Base-by-base conservation (phyloP, 345 rosid species). In the Sonneratia caseolaris region DNA sequence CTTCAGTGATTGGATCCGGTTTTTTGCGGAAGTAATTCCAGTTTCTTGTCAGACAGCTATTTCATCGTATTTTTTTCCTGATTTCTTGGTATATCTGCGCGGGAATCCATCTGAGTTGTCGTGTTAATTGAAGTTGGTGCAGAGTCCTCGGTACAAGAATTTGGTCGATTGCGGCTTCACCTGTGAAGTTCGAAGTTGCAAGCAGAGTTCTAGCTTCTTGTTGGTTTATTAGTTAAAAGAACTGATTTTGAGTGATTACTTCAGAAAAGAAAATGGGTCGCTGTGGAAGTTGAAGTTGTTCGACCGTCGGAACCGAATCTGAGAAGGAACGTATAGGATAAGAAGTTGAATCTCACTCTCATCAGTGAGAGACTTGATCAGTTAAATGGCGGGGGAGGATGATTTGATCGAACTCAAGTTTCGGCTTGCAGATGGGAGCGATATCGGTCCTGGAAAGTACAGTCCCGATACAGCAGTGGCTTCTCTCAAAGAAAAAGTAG, bases 311-410 rank as follows among this genome's bases (percentile, higher is more conserved):
- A 64, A 16, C 24, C 16, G 68, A 66, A 19, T 36, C 8, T 16
- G 19, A 22, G 27, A 6, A 68, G 56, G 45, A 8, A 13, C 7
- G 15, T 7, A 9, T 18, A 1, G 71, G 51, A 40, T 45, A 3
- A 13, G 55, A 18, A 53, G 59, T 53, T 53, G 22, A 14, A n/a
- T 37, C 42, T 38, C 66, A 5, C 3, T 70, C 40, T 53, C 32
- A 21, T 36, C 40, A 27, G 43, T n/a, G 73, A 24, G 37, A 40
- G 14, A 4, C 22, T 64, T 18, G 69, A 35, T 67, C 24, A 51
- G 40, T 66, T 67, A 53, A 67, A 69, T 66, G 55, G 75, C 62
- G n/a, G 59, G 57, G 37, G 71, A 69, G 32, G 32, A 27, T 27
- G 32, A 27, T 27, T 27, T 27, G 32, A 27, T 27, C 32, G 32